Conservation (phyloP, 106 monocot species). For the Acorus calamus region DNA sequence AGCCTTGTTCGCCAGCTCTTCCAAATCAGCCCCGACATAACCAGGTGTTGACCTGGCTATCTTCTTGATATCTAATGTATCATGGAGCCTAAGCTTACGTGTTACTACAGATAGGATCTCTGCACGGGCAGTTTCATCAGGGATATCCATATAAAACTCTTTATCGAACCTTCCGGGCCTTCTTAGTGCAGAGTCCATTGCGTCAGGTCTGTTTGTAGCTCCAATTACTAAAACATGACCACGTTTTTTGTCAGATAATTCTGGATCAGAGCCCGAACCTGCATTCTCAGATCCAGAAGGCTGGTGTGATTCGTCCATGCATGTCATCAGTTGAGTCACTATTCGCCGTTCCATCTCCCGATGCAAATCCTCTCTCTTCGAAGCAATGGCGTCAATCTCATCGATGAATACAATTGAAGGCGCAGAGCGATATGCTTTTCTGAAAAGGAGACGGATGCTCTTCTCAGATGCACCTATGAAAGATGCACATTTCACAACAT, state of each 20-base stretch:
- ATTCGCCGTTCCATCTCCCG: slow-evolving; percentile 93
- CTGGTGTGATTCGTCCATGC: slow-evolving; percentile 91
- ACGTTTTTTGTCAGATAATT: slow-evolving; percentile 41
- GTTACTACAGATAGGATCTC: slow-evolving; percentile 58
- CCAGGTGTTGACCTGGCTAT: slow-evolving; percentile 82
- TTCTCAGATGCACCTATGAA: slow-evolving; percentile 81
- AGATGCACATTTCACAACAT: neutral
- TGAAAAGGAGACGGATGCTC: slow-evolving; percentile 78
- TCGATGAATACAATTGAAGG: slow-evolving; percentile 96
- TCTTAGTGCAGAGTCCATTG: slow-evolving; percentile 75
- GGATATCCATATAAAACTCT: slow-evolving; percentile 75
- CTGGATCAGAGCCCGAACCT: slow-evolving; percentile 10
- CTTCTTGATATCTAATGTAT: slow-evolving; percentile 53
- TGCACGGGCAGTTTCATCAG: slow-evolving; percentile 65
- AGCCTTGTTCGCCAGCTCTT: slow-evolving; percentile 69
- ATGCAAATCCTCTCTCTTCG: slow-evolving; percentile 80
- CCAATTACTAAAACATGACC: slow-evolving; percentile 94
- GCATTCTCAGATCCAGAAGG: slow-evolving; percentile 17
- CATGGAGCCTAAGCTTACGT: slow-evolving; percentile 49
- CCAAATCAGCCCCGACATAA: slow-evolving; percentile 94
- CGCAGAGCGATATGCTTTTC: slow-evolving; percentile 75
- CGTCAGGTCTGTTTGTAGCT: slow-evolving; percentile 94
- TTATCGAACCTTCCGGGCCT: slow-evolving; percentile 83
- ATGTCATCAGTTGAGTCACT: slow-evolving; percentile 94
- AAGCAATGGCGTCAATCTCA: slow-evolving; percentile 97